Percentiles rank a stretch among this genome's conserved stretches.
Evolutionary conservation across 768 basidiomycete species (phyloP).

Genomic region (Albatrellus ellisii): DNA sequence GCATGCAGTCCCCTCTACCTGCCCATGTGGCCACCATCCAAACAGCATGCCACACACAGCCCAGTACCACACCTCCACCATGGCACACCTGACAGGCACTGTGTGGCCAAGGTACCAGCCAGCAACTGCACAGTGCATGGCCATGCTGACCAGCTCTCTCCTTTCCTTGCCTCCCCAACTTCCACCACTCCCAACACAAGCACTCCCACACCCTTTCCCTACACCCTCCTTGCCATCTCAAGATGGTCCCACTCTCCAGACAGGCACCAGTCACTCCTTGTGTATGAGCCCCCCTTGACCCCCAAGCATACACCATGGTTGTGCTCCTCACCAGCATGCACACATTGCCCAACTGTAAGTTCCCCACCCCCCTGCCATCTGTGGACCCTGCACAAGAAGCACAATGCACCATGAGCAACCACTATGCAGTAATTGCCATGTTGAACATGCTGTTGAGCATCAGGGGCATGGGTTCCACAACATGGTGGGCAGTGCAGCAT

Average conservation of each 20-base stretch:
- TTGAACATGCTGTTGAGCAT: slow-evolving; percentile 64
- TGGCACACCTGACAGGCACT: no score
- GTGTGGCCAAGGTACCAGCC: no score
- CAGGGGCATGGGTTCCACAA: slow-evolving; percentile 47
- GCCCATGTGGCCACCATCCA: no score
- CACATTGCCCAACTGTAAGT: slow-evolving; percentile 67
- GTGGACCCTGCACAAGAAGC: slow-evolving; percentile 27
- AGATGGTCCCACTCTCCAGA: slow-evolving; percentile 50
- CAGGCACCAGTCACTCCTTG: slow-evolving; percentile 25
- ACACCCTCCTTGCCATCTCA: slow-evolving; percentile 47
- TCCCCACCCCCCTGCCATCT: slow-evolving; percentile 34
- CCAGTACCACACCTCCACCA: no score
- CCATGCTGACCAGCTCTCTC: no score
- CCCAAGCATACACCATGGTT: slow-evolving; percentile 52
- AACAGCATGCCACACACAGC: no score
- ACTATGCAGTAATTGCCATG: slow-evolving; percentile 54
- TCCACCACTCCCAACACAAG: no score
- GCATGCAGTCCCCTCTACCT: no score
- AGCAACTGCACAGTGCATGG: no score
- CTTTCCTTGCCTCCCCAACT: no score
- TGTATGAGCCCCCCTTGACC: slow-evolving; percentile 34
- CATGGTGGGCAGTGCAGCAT: slow-evolving; percentile 60
- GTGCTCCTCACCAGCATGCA: slow-evolving; percentile 64
- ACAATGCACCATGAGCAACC: slow-evolving; percentile 36
- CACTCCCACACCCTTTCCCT: no score